Evolutionary conservation across 2,329 filamentous ascomycete genomes (phyloP), one percentile per base, ranked within the genome.

Genomic region (Sporothrix pseudoabietina): DNA sequence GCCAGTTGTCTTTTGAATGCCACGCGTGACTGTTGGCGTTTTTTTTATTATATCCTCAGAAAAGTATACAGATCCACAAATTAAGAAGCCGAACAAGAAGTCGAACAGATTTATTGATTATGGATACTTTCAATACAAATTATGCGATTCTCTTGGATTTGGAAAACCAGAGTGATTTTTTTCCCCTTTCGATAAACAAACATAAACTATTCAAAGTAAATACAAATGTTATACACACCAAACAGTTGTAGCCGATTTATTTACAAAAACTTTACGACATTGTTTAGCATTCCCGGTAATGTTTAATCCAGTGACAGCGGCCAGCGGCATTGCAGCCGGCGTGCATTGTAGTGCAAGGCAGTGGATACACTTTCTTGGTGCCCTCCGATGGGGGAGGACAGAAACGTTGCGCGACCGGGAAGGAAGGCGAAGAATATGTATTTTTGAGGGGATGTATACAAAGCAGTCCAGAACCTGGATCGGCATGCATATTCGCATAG

Each of bases 281-380:
- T 32, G 16, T 10, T n/a, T 39, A 12, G 19, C 59, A 14, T 16
- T n/a, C 35, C 19, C 22, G 3, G 3, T 6, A 14, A 14, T 30
- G 32, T 30, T 30, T 16, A 66, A 66, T 47, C 39, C 12, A 22
- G 61, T 66, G 61, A 47, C 61, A 66, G 61, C 61, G 61, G 59
- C 61, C 61, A n/a, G 41, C 61, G 39, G 61, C 61, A 66, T 66
- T 66, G 39, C 39, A 66, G 39, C 61, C 39, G 61, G 19, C n/a
- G 61, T 30, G 61, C 41, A 4, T n/a, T 16, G 39, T 19, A 12
- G 39, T 65, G 61, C 10, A 41, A 26, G 39, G 61, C 22, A 30
- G 12, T 47, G 8, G 8, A 5, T 35, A 47, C 39, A 4, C 30
- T 44, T 41, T 19, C 19, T 22, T 26, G 52, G 30, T 14, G n/a